Conservation (phyloP, 1,284 basidiomycete species). For the Pyrrhoderma noxium region DNA sequence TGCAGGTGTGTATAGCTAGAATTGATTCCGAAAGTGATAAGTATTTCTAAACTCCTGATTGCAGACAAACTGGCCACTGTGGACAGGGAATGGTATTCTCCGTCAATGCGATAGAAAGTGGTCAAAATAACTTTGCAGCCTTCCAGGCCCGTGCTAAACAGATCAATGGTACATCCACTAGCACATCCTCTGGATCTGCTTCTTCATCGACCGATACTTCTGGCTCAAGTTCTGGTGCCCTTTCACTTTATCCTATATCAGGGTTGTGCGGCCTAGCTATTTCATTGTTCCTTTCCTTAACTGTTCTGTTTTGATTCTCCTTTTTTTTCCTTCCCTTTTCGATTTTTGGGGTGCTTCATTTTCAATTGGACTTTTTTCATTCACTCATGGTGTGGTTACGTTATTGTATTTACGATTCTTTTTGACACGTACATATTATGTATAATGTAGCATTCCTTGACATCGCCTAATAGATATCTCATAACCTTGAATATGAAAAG, state of each 20-base stretch:
- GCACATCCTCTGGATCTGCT: constrained; percentile 12
- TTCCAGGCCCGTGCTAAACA: constrained; percentile 43
- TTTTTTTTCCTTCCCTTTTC: no score
- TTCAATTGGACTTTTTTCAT: no score
- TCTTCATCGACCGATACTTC: constrained; percentile 7
- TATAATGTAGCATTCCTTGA: no score
- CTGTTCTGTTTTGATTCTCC: constrained; percentile 1
- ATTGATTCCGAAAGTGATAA: not conserved
- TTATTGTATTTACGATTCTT: no score
- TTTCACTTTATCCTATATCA: no score
- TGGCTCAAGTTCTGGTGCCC: not conserved
- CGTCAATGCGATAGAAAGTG: constrained; percentile 47
- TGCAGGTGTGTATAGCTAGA: no score
- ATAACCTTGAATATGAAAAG: no score
- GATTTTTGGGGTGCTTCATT: no score
- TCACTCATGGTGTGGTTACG: no score
- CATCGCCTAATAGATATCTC: no score
- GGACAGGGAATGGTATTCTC: constrained; percentile 60
- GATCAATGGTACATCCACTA: constrained; percentile 33
- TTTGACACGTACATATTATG: no score
- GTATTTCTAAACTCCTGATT: no score
- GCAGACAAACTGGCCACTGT: constrained; percentile 43
- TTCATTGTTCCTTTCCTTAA: constrained; percentile 11
- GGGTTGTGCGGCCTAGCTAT: constrained; percentile 2
- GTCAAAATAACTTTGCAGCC: constrained; percentile 49